A percentile compares a stretch with the other conserved stretches of the same genome.
Evolutionary conservation across 2,329 filamentous ascomycete species (phyloP).

Genomic region (Fusarium tjaetaba): DNA sequence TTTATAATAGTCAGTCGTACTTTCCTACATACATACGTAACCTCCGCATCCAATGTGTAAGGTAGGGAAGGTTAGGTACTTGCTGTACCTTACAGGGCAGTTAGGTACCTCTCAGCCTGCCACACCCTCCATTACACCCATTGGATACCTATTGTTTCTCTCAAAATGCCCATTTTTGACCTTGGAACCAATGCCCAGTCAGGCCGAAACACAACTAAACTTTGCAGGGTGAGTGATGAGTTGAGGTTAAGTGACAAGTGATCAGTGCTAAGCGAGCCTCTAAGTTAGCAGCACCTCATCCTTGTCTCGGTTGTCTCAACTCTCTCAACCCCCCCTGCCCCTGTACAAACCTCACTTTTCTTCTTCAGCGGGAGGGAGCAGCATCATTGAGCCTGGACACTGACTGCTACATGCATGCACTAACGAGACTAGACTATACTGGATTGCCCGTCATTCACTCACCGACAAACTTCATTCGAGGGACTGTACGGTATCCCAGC

Average conservation of each 20-base stretch:
- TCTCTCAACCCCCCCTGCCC: neutral
- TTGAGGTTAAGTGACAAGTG: constrained; percentile 30
- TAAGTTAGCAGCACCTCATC: constrained; percentile 3
- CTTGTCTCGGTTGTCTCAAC: constrained; percentile 2
- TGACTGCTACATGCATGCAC: neutral
- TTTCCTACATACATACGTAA: neutral
- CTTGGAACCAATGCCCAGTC: neutral
- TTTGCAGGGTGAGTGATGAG: constrained; percentile 7
- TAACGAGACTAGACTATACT: neutral
- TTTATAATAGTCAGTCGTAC: constrained; percentile 10
- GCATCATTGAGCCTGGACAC: neutral
- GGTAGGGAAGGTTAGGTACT: neutral
- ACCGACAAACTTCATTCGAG: neutral
- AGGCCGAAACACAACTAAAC: constrained; percentile 9
- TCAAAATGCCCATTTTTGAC: constrained; percentile 13
- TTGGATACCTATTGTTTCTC: constrained; percentile 8
- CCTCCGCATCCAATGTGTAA: neutral
- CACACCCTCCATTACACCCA: neutral
- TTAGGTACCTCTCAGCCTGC: neutral
- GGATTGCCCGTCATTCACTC: constrained; percentile 12
- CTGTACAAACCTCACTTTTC: constrained; percentile 7
- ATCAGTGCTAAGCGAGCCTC: constrained; percentile 23
- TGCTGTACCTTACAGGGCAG: neutral
- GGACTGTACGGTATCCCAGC: neutral
- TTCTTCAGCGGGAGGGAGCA: constrained; percentile 20